phyloP scores from a whole-genome alignment of 768 basidiomycete genomes.

The Sutorius australiensis region DNA sequence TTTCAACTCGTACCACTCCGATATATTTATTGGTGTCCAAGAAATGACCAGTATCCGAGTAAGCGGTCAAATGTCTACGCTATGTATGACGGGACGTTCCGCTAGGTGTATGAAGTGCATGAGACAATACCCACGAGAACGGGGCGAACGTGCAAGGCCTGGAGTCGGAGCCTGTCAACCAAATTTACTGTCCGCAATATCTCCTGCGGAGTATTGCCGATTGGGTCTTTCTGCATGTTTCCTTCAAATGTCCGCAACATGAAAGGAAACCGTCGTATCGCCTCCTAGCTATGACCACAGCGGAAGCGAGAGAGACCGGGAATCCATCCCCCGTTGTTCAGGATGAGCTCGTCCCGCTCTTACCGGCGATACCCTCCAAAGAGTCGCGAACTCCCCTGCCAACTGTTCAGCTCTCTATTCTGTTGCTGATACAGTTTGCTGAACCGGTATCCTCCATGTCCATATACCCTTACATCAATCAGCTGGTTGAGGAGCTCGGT shows the following conservation, averaged over 20 bases:
- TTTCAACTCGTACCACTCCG: no score
- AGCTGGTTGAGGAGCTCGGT: conserved; percentile 33
- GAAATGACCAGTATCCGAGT: neutral
- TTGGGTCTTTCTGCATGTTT: neutral
- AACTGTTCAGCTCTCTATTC: conserved; percentile 36
- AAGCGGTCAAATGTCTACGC: neutral
- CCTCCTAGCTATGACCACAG: neutral
- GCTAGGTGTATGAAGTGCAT: no score
- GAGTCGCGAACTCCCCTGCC: conserved; percentile 33
- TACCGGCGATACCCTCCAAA: neutral
- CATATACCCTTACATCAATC: conserved; percentile 48
- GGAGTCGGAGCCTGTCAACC: neutral
- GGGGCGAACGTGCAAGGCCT: neutral
- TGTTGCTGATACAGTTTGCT: conserved; percentile 33
- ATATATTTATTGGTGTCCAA: no score
- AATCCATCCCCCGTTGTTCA: neutral
- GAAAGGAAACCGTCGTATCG: neutral
- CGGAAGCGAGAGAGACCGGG: neutral
- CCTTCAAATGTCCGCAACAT: neutral
- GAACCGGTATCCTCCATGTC: conserved; percentile 38
- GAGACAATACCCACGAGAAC: neutral
- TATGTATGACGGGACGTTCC: neutral
- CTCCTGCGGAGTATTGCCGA: neutral
- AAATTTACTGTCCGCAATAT: neutral
- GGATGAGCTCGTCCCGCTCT: conserved; percentile 14